phyloP scores from a whole-genome alignment of 2,329 filamentous ascomycete species.

The Ophiocordyceps camponoti-floridani region DNA sequence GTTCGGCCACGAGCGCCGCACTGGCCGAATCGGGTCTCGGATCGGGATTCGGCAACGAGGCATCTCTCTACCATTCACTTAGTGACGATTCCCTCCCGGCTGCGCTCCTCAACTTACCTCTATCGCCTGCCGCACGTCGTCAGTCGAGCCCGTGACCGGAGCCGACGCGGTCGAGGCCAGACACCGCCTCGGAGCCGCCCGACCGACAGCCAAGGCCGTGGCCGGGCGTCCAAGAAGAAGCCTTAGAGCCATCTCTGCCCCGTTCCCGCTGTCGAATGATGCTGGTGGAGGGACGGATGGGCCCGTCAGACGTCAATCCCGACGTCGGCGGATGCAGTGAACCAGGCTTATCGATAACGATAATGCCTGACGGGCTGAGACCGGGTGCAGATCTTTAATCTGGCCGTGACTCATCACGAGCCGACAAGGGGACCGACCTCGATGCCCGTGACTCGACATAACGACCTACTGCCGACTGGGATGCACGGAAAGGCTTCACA shows the following conservation, averaged over 20 bases:
- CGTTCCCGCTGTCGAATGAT: background rate
- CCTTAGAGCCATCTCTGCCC: slow-evolving; percentile 20
- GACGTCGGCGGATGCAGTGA: background rate
- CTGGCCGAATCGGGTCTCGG: slow-evolving; percentile 58
- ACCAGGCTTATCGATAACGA: no score
- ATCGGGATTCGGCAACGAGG: slow-evolving; percentile 45
- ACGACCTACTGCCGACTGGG: no score
- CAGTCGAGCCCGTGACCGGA: slow-evolving; percentile 11
- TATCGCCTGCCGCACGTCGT: slow-evolving; percentile 14
- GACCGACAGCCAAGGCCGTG: slow-evolving; percentile 10
- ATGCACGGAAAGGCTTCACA: no score
- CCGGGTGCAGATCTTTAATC: no score
- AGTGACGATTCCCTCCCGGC: background rate
- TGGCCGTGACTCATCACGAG: no score
- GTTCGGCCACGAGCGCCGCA: slow-evolving; percentile 53
- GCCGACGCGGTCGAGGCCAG: slow-evolving; percentile 10
- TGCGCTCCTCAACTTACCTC: slow-evolving; percentile 9
- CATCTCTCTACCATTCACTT: slow-evolving; percentile 9
- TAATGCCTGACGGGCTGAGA: no score
- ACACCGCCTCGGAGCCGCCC: slow-evolving; percentile 10
- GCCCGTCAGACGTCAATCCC: background rate
- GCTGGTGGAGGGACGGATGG: background rate
- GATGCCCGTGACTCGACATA: no score
- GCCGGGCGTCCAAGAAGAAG: slow-evolving; percentile 19
- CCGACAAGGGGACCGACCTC: no score